Base-by-base conservation (phyloP, 1,139 yeast species). In the Blastobotrys persicus region DNA sequence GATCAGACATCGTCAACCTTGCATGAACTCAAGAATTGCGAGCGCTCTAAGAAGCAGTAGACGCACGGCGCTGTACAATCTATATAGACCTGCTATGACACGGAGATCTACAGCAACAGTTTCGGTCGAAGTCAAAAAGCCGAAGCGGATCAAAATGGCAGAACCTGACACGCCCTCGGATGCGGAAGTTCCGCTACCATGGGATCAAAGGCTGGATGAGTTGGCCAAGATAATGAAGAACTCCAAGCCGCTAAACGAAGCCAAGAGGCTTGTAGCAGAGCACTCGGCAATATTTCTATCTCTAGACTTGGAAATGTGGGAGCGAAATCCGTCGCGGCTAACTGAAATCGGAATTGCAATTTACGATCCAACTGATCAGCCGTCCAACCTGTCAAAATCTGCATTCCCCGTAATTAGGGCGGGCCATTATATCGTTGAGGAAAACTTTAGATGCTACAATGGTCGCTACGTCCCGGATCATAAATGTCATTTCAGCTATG, bases 271-370 rank as follows among this genome's bases (percentile, higher is more conserved):
- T 14, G 20, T 38, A 18, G 6, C 11, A 20, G 18, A 38, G 31
- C 17, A n/a, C 12, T 46, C 41, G 9, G 44, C 49, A 60, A 45
- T 55, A 6, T 55, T 55, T 35, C 47, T 59, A 4, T 75, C 82
- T 17, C 65, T 85, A 17, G 92, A 85, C 62, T 71, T 83, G 9
- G 92, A 85, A 62, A 84, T 85, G 3, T 82, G 72, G 70, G 94
- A 85, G 59, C 59, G 66, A 19, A 65, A 75, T 52, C 69, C 66
- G 7, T 58, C 67, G 14, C 54, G 67, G 9, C 70, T 85, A 18
- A 83, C 88, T 0, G 94, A 85, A 62, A 75, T 85, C 44, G 94
- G 94, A 2, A 66, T 85, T 2, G 73, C 86, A 2, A 75, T 85
- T 4, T 84, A 79, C 62, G 87, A 83, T 55, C 91, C 92, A 4